A percentile compares a stretch with the other conserved stretches of the same genome.
Conservation (phyloP, 225 moss, liverwort and hornwort genomes). For the Straminergon stramineum region DNA sequence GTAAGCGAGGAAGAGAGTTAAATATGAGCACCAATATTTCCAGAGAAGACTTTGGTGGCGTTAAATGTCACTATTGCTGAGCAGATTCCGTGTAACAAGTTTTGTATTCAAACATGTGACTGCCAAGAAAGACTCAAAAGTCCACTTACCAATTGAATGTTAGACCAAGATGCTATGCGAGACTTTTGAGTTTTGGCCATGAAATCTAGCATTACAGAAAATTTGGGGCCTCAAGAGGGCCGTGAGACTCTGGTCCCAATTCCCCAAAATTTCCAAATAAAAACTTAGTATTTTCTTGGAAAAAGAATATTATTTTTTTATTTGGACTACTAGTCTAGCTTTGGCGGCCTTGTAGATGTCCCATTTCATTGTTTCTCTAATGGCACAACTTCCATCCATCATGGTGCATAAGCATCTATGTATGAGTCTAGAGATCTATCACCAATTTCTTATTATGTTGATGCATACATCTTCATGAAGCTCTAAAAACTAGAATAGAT, state of each 20-base stretch:
- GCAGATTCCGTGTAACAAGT: not conserved
- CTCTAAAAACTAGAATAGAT: not conserved
- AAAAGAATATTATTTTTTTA: too few species aligned
- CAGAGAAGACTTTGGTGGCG: not conserved
- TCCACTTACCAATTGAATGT: not conserved
- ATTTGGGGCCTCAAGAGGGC: too few species aligned
- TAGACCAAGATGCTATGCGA: not conserved
- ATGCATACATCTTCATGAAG: not conserved
- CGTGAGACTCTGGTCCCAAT: too few species aligned
- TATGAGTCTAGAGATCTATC: not conserved
- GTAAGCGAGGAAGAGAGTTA: not conserved
- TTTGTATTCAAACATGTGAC: not conserved
- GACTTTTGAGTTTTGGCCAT: not conserved
- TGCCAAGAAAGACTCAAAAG: not conserved
- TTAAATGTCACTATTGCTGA: not conserved
- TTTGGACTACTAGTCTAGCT: too few species aligned
- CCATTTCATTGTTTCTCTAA: too few species aligned
- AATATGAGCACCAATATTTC: not conserved
- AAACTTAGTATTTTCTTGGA: too few species aligned
- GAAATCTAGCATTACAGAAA: not conserved
- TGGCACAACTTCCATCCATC: not conserved
- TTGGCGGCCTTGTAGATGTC: fast-evolving
- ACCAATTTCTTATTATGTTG: not conserved
- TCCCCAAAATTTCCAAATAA: too few species aligned
- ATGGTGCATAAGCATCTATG: not conserved